A percentile compares a stretch with the other conserved stretches of the same genome.
These are phyloP conservation scores for Candida sonorensis DNA, from an alignment of 805 yeast genomes.

Conservation along the genomic window DNA sequence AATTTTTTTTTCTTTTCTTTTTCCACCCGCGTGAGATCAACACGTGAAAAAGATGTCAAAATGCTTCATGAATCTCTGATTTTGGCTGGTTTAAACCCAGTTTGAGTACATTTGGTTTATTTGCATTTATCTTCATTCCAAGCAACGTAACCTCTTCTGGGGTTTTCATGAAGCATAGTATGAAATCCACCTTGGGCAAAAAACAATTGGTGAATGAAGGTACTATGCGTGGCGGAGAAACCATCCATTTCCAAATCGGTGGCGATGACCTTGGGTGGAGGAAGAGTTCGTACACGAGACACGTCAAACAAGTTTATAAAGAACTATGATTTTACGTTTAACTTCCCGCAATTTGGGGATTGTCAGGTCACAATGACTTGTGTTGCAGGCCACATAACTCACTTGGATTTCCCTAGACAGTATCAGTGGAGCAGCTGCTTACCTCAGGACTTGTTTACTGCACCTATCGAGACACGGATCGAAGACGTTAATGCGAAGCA, in stretches of 20 bases:
- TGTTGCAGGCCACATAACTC: conserved; percentile 79
- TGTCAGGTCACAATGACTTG: conserved; percentile 88
- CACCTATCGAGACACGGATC: conserved; percentile 43
- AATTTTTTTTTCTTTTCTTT: too few relatives aligned
- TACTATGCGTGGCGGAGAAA: conserved; percentile 95
- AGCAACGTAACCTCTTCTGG: too few relatives aligned
- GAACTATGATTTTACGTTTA: conserved; percentile 71
- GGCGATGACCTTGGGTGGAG: conserved; percentile 70
- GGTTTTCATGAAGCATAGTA: too few relatives aligned
- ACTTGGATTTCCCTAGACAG: conserved; percentile 55
- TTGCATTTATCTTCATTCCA: too few relatives aligned
- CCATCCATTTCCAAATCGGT: conserved; percentile 90
- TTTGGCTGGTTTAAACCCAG: too few relatives aligned
- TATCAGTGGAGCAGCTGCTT: conserved; percentile 61
- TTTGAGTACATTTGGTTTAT: too few relatives aligned
- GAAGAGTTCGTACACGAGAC: conserved; percentile 40
- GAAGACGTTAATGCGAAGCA: conserved; percentile 31
- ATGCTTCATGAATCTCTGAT: too few relatives aligned
- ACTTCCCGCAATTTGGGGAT: conserved; percentile 53
- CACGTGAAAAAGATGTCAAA: too few relatives aligned
- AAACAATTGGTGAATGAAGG: conserved; percentile 54
- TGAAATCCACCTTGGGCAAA: too few relatives aligned
- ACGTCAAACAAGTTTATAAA: conserved; percentile 57
- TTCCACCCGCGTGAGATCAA: too few relatives aligned
- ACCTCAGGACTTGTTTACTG: conserved; percentile 64